Percentiles rank a stretch among this genome's conserved stretches.
Evolutionary conservation across 1,139 yeast genomes (phyloP).

Genomic region (Protomyces inundatus): DNA sequence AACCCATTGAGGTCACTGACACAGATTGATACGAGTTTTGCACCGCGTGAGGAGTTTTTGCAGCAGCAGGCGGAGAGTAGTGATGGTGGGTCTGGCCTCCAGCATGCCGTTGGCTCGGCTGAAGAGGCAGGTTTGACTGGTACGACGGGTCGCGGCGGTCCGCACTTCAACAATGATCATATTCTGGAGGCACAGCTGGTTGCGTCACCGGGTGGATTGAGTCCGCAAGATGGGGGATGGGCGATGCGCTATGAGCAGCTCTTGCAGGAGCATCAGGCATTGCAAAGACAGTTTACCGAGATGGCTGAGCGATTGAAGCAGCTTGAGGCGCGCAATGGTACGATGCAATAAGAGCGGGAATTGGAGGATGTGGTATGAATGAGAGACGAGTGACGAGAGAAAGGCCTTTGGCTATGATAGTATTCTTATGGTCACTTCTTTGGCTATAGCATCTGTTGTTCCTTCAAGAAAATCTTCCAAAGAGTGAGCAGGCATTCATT

Average conservation of each 20-base stretch:
- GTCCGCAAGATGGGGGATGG: background rate
- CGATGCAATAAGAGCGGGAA: background rate
- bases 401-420: no score
- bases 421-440: no score
- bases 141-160: background rate
- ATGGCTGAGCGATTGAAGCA: background rate
- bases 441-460: no score
- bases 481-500: background rate
- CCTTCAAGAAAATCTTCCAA: background rate
- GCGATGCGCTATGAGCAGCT: background rate
- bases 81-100: no score
- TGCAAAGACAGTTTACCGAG: background rate
- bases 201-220: background rate
- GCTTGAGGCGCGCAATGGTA: background rate
- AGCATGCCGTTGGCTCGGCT: background rate
- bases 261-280: background rate
- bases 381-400: no score
- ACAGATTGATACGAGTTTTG: background rate
- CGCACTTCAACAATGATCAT: background rate
- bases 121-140: background rate
- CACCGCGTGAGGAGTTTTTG: background rate
- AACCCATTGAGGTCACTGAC: background rate
- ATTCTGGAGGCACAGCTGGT: background rate
- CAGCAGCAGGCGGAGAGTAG: background rate
- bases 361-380: background rate